Base-by-base conservation (phyloP, 2,329 filamentous ascomycete species). In the Zymoseptoria passerinii region DNA sequence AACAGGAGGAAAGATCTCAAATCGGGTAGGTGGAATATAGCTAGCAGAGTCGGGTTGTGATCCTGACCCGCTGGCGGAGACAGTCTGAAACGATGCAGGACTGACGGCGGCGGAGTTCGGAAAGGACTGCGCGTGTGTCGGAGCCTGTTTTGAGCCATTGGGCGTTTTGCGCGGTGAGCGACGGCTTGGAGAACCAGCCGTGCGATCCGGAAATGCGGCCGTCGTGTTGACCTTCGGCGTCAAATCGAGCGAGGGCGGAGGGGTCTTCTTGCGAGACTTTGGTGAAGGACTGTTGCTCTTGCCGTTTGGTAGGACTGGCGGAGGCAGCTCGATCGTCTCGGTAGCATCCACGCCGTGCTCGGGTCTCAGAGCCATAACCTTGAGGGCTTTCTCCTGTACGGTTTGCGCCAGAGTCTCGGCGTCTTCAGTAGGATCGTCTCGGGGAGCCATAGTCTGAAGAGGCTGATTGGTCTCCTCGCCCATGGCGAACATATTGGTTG, bases 381-480 rank as follows among this genome's bases (percentile, higher is more conserved):
- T 10, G 5, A 28, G 13, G 10, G 50, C 18, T 23, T 29, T 10
- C 61, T 75, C 70, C 58, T 78, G 74, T 0, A 77, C 73, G 29
- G 73, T 74, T 66, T 79, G 76, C 67, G 77, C 74, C 28, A 75
- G 72, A 40, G 69, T 68, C 9, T 71, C 69, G 23, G 69, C 69
- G 19, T 75, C 70, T 44, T 78, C 77, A 7, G 73, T 70, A 48
- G 87, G 84, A 20, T 90, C 91, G 61, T 95, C 91, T 40, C 92
- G 84, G 4, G 88, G 90, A 10, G 92, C 92, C 56, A 97, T 89
- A 1, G 92, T 88, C 63, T 90, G 92, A 57, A 97, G 65, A 4
- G 67, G 70, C 48, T 70, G 68, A 53, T 67, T 71, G 7, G 70
- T 69, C 59, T 73, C 71, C 53, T 73, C 71, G 53, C 71, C 71